Conservation (phyloP, 768 basidiomycete species). For the Leccinum obscurum region DNA sequence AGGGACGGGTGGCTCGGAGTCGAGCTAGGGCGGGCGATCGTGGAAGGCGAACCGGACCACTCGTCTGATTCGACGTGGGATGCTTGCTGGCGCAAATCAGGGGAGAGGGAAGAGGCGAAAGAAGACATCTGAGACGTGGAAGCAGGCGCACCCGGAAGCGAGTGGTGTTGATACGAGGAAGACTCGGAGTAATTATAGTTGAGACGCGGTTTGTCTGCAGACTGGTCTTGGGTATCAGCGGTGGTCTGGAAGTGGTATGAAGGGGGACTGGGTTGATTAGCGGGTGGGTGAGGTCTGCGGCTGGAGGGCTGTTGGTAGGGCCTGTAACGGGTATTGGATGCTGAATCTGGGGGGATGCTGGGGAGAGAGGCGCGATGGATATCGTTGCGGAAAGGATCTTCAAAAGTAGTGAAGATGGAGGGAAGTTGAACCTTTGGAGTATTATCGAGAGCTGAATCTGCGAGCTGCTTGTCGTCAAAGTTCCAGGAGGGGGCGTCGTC, state of each 20-base stretch:
- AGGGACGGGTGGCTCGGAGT: constrained; percentile 59
- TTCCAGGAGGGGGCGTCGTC: constrained; percentile 27
- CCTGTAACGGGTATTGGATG: constrained; percentile 44
- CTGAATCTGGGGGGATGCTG: constrained; percentile 50
- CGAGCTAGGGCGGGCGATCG: constrained; percentile 67
- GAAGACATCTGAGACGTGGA: constrained; percentile 52
- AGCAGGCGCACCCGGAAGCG: constrained; percentile 52
- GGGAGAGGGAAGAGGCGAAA: constrained; percentile 48
- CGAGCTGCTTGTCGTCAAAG: constrained; percentile 40
- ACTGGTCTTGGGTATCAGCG: constrained; percentile 37
- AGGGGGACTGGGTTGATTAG: constrained; percentile 32
- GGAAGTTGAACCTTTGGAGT: constrained; percentile 63
- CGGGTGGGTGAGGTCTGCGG: constrained; percentile 50
- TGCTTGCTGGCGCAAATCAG: constrained; percentile 46
- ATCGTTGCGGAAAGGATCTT: constrained; percentile 56
- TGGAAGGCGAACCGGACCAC: constrained; percentile 56
- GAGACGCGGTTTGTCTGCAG: constrained; percentile 42
- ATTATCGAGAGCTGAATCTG: constrained; percentile 42
- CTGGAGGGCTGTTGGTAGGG: constrained; percentile 54
- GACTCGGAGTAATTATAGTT: constrained; percentile 43
- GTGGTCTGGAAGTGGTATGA: no score
- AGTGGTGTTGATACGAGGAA: constrained; percentile 49
- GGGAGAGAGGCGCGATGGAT: constrained; percentile 66
- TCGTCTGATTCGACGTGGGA: constrained; percentile 47
- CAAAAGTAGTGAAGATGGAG: constrained; percentile 70